Base-by-base conservation (phyloP, 31 red algal species). In the Endocladia muricata region DNA sequence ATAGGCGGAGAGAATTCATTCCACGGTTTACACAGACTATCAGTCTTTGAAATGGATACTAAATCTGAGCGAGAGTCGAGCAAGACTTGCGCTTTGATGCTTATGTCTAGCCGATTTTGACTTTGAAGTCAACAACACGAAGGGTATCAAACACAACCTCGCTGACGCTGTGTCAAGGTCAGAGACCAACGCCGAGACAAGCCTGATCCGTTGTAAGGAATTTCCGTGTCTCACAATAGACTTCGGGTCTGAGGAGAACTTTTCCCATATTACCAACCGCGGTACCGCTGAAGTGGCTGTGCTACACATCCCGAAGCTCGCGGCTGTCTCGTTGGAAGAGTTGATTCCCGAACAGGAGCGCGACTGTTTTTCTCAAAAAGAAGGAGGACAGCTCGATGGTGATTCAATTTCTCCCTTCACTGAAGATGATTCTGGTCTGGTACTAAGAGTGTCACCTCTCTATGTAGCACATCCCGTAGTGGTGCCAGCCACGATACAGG, bases 41-140 rank as follows among this genome's bases (percentile, higher is more conserved):
- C 51, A 72, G 47, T 34, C 88, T 17, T 55, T 77, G 34, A 41
- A 67, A 62, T 91, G 79, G 79, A 71, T 79, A 32, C 7, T 88
- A 26, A 78, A 48, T 5, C 41, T 61, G 7, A 41, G 51, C 22
- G 62, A 73, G 40, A 59, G 43, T 9, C 41, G 17, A 11, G 63
- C 52, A 6, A 49, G 84, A 22, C 36, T 88, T 7, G 84, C 84
- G 7, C n/a, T 49, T 4, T 79, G 61, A 35, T 34, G 43, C 8
- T 8, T 75, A 9, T 36, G 68, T 5, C 55, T 85, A 1, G 32
- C 55, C 40, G 69, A 63, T 36, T 65, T 40, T 30, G 55, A 85
- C 13, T 85, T 66, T 29, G 48, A 34, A 1, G 57, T 85, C 38
- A 3, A 30, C 9, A 31, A 73, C 55, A 25, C 28, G 21, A 33